phyloP scores from a whole-genome alignment of 305 asterid genomes.

The Fraxinus ornus region DNA sequence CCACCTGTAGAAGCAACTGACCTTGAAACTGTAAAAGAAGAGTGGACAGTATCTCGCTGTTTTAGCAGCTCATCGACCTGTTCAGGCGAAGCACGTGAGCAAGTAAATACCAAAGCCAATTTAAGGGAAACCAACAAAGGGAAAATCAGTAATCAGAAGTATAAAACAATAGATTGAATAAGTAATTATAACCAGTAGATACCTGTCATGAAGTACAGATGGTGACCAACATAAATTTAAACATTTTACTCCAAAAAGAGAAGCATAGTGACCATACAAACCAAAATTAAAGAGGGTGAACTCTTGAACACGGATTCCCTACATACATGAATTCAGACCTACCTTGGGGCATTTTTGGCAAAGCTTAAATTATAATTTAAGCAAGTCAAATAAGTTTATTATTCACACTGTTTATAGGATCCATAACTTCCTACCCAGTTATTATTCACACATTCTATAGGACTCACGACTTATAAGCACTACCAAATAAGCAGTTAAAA shows the following conservation, averaged over 20 bases:
- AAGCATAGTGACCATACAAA: background rate
- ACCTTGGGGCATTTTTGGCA: background rate
- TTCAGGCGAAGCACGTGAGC: conserved; percentile 1
- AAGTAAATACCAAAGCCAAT: background rate
- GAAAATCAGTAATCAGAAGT: background rate
- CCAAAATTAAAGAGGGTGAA: background rate
- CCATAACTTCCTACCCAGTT: background rate
- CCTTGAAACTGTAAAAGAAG: conserved; percentile 39
- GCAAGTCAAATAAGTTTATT: background rate
- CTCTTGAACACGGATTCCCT: background rate
- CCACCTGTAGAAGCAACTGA: conserved; percentile 27
- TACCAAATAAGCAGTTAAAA: background rate
- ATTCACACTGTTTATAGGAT: background rate
- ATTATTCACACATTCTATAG: background rate
- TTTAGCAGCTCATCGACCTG: conserved; percentile 70
- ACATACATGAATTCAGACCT: background rate
- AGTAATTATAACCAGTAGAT: background rate
- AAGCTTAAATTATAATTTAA: background rate
- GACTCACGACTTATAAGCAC: background rate
- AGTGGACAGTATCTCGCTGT: conserved; percentile 47
- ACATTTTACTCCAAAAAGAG: background rate
- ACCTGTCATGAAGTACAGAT: background rate
- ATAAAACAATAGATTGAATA: background rate
- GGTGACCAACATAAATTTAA: background rate
- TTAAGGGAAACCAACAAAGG: background rate